Evolutionary conservation across 1,139 yeast genomes (phyloP).

Genomic region (Groenewaldozyma sp.): DNA sequence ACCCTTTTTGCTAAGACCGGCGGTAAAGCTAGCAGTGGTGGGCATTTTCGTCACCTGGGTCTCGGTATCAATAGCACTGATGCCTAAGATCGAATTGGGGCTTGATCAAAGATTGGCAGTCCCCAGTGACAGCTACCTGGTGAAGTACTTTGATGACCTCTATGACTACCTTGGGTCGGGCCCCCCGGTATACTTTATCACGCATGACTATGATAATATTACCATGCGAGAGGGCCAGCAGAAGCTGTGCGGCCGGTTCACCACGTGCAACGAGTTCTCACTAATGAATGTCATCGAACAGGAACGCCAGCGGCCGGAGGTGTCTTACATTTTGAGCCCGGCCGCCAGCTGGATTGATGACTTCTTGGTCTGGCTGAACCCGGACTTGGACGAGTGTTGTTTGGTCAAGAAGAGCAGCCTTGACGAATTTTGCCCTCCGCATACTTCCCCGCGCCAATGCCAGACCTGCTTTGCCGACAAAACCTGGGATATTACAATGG

Average conservation of each 20-base stretch:
- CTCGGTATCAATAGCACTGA: slow-evolving; percentile 54
- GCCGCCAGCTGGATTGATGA: slow-evolving; percentile 92
- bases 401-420: slow-evolving; percentile 39
- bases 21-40: slow-evolving; percentile 42
- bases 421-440: slow-evolving; percentile 54
- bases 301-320: slow-evolving; percentile 58
- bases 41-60: slow-evolving; percentile 51
- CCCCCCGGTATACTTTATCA: slow-evolving; percentile 84
- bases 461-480: slow-evolving; percentile 56
- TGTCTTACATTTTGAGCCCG: slow-evolving; percentile 69
- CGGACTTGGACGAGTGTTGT: slow-evolving; percentile 80
- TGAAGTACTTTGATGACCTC: slow-evolving; percentile 69
- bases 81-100: slow-evolving; percentile 68
- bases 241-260: slow-evolving; percentile 75
- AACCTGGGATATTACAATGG: slow-evolving; percentile 65
- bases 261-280: slow-evolving; percentile 72
- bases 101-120: slow-evolving; percentile 85
- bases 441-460: slow-evolving; percentile 64
- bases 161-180: slow-evolving; percentile 72
- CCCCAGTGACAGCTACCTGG: slow-evolving; percentile 72
- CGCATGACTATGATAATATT: slow-evolving; percentile 48
- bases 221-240: slow-evolving; percentile 57
- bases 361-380: slow-evolving; percentile 77
- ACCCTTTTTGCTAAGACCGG: slow-evolving; percentile 46
- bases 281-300: slow-evolving; percentile 78